Base-by-base conservation (phyloP, 2,329 filamentous ascomycete species). In the Dothiorella sarmentorum region DNA sequence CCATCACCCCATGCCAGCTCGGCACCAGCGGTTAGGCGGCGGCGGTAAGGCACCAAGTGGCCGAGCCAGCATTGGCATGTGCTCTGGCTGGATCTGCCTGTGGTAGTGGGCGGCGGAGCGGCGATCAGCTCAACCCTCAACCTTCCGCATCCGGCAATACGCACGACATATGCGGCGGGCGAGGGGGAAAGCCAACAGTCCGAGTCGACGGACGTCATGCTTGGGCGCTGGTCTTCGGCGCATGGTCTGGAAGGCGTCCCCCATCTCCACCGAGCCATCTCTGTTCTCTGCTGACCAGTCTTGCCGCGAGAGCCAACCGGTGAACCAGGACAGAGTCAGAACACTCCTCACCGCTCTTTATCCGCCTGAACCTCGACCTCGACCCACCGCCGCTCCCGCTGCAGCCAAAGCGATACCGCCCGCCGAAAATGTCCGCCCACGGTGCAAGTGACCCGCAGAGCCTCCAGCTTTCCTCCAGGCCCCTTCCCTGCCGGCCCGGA, bases 81-180 rank as follows among this genome's bases (percentile, higher is more conserved):
- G 17, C n/a, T 20, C 31, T 35, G 15, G n/a, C 29, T 35, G 35
- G 49, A 53, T 53, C 49, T 40, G 49, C 49, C 40, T 24, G n/a
- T n/a, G n/a, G n/a, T n/a, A 38, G 47, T 18, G 47, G 20, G 47
- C 47, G 31, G 29, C 47, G 47, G 45, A 49, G 47, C 49, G 49
- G 49, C 49, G 49, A 53, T 53, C 49, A 53, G 49, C 49, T 53
- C 49, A 51, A 38, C 47, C 47, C 31, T 51, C 47, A 53, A 53
- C 20, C 49, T 53, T 38, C 49, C 49, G 33, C 22, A 53, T 38
- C 4, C 35, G 49, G 49, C n/a, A 40, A 53, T 35, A 40, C 33
- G 49, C 31, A 52, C 47, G 47, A 52, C 47, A 52, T 52, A 15
- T 31, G 10, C 15, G n/a, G 15, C 13, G 15, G 18, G 47, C 33